Conservation (phyloP, 2,329 filamentous ascomycete genomes). For the Colletotrichum sp. region DNA sequence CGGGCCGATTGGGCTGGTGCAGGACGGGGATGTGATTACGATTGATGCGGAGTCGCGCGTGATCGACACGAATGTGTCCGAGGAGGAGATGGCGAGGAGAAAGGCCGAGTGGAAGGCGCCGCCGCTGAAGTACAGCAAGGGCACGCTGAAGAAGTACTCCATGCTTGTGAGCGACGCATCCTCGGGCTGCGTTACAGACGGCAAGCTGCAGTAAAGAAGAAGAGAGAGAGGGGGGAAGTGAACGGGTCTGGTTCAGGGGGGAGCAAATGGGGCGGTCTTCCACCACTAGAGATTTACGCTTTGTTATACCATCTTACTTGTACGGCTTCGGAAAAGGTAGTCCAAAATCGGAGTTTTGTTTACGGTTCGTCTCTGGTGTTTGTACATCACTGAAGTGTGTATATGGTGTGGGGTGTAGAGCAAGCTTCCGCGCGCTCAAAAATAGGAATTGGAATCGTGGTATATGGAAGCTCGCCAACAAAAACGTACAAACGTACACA, state of each 20-base stretch:
- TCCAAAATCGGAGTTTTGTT: constrained; percentile 24
- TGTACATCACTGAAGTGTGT: not conserved
- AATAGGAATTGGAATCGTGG: not conserved
- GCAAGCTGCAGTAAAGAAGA: constrained; percentile 26
- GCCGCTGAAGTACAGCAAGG: constrained; percentile 61
- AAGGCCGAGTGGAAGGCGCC: constrained; percentile 68
- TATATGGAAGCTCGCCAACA: not conserved
- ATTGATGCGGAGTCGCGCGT: constrained; percentile 81
- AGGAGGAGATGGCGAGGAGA: constrained; percentile 66
- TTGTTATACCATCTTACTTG: constrained; percentile 19
- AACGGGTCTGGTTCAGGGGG: not conserved
- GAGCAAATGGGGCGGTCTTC: not conserved
- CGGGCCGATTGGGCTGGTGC: constrained; percentile 83
- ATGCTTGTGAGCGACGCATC: constrained; percentile 62
- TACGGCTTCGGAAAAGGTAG: constrained; percentile 21
- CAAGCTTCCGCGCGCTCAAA: not conserved
- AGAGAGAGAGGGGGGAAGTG: not conserved
- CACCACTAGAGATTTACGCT: constrained; percentile 9
- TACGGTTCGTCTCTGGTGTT: not conserved
- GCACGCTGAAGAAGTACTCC: constrained; percentile 76
- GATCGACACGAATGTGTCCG: constrained; percentile 70
- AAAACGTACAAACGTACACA: not conserved
- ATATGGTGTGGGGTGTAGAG: not conserved
- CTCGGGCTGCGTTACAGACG: constrained; percentile 63
- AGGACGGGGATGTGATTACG: constrained; percentile 79